Evolutionary conservation across 495 filamentous ascomycete genomes (phyloP).

Genomic region (Talaromyces borbonicus): DNA sequence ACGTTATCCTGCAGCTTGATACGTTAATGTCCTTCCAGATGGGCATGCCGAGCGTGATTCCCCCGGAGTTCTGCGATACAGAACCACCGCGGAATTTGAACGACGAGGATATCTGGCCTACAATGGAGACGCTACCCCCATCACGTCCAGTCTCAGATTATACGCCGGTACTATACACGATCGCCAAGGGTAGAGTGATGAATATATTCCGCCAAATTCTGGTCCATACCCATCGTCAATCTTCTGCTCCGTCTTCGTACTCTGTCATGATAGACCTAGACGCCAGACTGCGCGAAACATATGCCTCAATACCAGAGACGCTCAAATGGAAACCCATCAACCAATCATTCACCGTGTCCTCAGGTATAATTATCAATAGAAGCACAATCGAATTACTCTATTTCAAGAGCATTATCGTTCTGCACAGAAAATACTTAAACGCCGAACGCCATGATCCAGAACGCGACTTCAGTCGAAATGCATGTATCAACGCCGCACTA

Average conservation of each 20-base stretch:
- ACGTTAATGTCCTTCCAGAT: conserved; percentile 36
- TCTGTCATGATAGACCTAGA: conserved; percentile 23
- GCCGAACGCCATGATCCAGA: conserved; percentile 15
- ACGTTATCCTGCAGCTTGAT: conserved; percentile 21
- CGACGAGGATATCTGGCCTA: conserved; percentile 40
- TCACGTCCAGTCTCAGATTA: conserved; percentile 33
- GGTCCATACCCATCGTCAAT: conserved; percentile 19
- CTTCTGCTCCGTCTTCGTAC: conserved; percentile 17
- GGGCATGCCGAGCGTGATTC: conserved; percentile 42
- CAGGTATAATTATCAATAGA: conserved; percentile 13
- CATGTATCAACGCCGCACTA: conserved; percentile 32
- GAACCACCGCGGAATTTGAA: conserved; percentile 33
- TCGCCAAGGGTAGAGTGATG: conserved; percentile 34
- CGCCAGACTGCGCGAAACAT: conserved; percentile 20
- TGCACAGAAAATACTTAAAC: conserved; percentile 33
- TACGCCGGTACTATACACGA: conserved; percentile 38
- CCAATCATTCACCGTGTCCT: conserved; percentile 14
- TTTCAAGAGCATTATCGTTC: conserved; percentile 29
- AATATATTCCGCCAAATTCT: conserved; percentile 28
- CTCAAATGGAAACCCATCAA: conserved; percentile 6
- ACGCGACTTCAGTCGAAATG: conserved; percentile 25
- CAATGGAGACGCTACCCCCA: conserved; percentile 30
- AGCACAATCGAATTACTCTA: conserved; percentile 16
- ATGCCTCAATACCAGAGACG: conserved; percentile 9
- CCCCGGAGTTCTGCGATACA: conserved; percentile 38